Percentiles rank a stretch among this genome's conserved stretches.
These are phyloP conservation scores for Mucor circinelloides DNA, from an alignment of 371 early-diverging fungal genomes.

Conservation along the genomic window DNA sequence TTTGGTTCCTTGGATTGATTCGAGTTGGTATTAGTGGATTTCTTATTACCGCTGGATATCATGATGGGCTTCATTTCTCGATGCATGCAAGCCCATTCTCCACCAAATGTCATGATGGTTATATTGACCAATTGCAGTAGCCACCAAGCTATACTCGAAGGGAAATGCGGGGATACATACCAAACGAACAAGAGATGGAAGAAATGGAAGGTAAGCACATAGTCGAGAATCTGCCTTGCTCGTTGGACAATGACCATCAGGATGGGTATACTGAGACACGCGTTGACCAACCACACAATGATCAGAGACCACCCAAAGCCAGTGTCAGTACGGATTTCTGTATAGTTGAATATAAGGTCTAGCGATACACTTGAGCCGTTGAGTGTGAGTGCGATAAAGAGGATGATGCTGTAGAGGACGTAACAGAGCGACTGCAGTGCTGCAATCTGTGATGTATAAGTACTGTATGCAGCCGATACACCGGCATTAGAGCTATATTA, in stretches of 20 bases:
- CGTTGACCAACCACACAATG: conserved; percentile 69
- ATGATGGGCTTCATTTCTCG: conserved; percentile 83
- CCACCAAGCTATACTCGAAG: conserved; percentile 75
- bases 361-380: conserved; percentile 69
- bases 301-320: conserved; percentile 75
- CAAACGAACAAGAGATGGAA: conserved; percentile 69
- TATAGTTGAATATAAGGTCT: conserved; percentile 66
- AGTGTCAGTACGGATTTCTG: conserved; percentile 68
- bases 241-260: conserved; percentile 76
- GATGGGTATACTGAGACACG: conserved; percentile 48
- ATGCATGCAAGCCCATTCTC: conserved; percentile 84
- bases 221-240: conserved; percentile 81
- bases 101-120: conserved; percentile 72
- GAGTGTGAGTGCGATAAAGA: conserved; percentile 57
- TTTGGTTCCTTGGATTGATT: conserved; percentile 4
- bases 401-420: conserved; percentile 57
- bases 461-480: not conserved
- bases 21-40: conserved; percentile 15
- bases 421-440: conserved; percentile 68
- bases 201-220: conserved; percentile 72
- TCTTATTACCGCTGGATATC: conserved; percentile 33
- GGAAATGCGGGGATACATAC: conserved; percentile 62
- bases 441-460: conserved; percentile 44
- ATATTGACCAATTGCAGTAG: conserved; percentile 53
- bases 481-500: not conserved